Evolutionary conservation across 305 asterid species (phyloP).

Genomic region (Solanum aculeatissimum): DNA sequence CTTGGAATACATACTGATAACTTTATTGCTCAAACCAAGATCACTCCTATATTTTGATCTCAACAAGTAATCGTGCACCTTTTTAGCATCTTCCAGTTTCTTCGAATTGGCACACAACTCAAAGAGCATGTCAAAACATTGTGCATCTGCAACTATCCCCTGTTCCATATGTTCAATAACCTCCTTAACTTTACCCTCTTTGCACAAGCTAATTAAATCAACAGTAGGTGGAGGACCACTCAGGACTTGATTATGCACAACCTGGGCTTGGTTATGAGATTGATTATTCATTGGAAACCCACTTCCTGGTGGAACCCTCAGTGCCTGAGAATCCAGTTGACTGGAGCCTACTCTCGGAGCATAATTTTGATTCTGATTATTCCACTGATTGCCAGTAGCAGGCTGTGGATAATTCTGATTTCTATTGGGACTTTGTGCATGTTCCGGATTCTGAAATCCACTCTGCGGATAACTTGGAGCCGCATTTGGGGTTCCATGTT

Average conservation of each 20-base stretch:
- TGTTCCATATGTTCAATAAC: slow-evolving; percentile 68
- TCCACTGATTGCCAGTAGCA: slow-evolving; percentile 13
- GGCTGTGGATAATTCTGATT: slow-evolving; percentile 7
- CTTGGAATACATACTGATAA: slow-evolving; percentile 68
- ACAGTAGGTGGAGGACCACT: slow-evolving; percentile 9
- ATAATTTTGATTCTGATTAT: slow-evolving; percentile 19
- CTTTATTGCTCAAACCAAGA: slow-evolving; percentile 50
- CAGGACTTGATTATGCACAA: not conserved
- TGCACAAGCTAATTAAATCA: slow-evolving; percentile 52
- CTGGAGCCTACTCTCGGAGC: slow-evolving; percentile 9
- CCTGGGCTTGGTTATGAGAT: not conserved
- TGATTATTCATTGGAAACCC: not conserved
- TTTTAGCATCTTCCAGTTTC: slow-evolving; percentile 77
- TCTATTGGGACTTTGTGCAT: not conserved
- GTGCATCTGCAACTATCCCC: slow-evolving; percentile 49
- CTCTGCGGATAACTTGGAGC: slow-evolving; percentile 20
- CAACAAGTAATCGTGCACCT: slow-evolving; percentile 77
- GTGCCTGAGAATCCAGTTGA: not conserved
- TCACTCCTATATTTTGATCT: slow-evolving; percentile 67
- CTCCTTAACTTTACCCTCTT: slow-evolving; percentile 66
- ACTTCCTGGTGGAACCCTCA: not conserved
- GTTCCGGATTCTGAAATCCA: slow-evolving; percentile 33
- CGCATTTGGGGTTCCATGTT: slow-evolving; percentile 5
- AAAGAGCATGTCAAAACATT: slow-evolving; percentile 62
- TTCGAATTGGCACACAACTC: slow-evolving; percentile 55